Base-by-base conservation (phyloP, 257 asterid species). In the Nicotiana paniculata region DNA sequence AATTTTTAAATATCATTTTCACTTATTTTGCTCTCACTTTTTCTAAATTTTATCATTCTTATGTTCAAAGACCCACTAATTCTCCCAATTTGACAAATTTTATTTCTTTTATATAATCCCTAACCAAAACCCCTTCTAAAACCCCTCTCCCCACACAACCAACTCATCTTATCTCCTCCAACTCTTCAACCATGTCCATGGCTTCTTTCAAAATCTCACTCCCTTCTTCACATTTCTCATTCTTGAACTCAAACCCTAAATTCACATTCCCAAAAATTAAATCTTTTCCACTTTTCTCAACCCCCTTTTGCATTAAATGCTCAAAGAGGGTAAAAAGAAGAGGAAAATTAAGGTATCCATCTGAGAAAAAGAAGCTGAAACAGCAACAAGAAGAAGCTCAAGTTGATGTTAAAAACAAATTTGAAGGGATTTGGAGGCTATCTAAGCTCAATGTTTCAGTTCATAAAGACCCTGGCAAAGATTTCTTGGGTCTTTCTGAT, bases 401-500 rank as follows among this genome's bases (percentile, higher is more conserved):
- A 81, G 59, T 39, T 65, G 92, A 87, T 26, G 87, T 55, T 4
- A 70, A 79, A 62, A 79, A 83, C 59, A 89, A 84, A 16, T 79
- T 88, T 64, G 89, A 89, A 77, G 99, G 99, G 15, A 66, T 96
- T 85, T 96, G 99, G 97, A 91, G 97, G 88, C 86, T 95, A 68
- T 95, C 88, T 17, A 89, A 87, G 88, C 95, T 96, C 17, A 96
- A 85, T 62, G 91, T 94, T 69, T 80, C 91, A 0, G 97, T 91
- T 75, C 89, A 90, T 55, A 92, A 90, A 79, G 99, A 96, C 84
- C 97, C 97, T 61, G 99, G 99, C n/a, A 96, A 96, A 80, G 98
- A 96, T 83, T 91, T 86, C 66, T 87, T 89, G 81, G 91, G 84
- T 83, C 93, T 94, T 61, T 94, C 98, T 0, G 90, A 89, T 82